Base-by-base conservation (phyloP, 1,284 basidiomycete genomes). In the Heterobasidion parviporum region DNA sequence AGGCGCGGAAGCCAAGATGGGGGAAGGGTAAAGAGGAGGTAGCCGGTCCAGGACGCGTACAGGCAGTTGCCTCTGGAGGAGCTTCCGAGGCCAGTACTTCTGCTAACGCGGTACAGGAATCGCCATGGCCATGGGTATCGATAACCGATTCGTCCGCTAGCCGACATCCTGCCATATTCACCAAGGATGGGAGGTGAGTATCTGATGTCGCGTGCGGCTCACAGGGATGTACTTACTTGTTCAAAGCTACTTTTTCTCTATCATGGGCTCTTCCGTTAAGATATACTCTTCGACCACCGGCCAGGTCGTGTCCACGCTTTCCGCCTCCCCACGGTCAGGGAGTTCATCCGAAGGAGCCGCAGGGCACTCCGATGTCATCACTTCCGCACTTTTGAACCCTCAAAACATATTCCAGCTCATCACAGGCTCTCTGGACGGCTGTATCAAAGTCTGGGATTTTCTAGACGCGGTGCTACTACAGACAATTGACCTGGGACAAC, bases 401-500 rank as follows among this genome's bases (percentile, higher is more conserved):
- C 80, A 85, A 60, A 98, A 98, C 70, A 78, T 85, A 15, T 89
- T 94, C 59, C 96, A 98, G 69, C 74, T 98, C 56, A 82, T 98
- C 62, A 94, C 93, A 8, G 85, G 85, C 35, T 92, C 92, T 2
- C 69, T 87, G 54, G 90, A 95, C 64, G 96, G 95, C 10, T 81
- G 79, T 32, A 72, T 98, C 61, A 85, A 92, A 68, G 74, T 96
- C 10, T 98, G 96, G 96, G 94, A 98, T 72, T 96, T 91, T 68
- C 74, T 96, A 53, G 94, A 98, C 60, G 94, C 87, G 1, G 76
- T 80, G 3, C 73, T 97, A 14, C 74, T 98, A 55, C 83, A 87
- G 60, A 89, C 85, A 1, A 80, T 95, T 56, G 75, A 81, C 57
- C 65, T 91, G 47, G 79, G 77, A 46, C 81, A 87, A 57, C 83